phyloP scores from a whole-genome alignment of 345 rosid genomes.

The Tarenaya hassleriana region DNA sequence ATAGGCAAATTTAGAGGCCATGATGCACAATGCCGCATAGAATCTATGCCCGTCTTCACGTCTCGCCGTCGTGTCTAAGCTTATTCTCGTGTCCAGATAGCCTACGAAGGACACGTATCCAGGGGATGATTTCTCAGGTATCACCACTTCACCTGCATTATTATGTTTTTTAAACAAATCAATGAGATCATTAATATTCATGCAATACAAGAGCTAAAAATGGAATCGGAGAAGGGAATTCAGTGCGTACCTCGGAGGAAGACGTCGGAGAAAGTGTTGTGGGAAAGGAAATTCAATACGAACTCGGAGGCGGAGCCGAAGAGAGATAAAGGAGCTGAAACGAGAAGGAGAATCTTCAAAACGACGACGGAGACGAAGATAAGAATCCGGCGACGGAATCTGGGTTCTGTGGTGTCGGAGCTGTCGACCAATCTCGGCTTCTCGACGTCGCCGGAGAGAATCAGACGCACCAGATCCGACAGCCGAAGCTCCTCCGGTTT shows the following conservation, averaged over 20 bases:
- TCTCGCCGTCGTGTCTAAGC: constrained; percentile 37
- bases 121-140: constrained; percentile 40
- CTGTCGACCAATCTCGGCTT: constrained; percentile 41
- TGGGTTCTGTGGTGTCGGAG: constrained; percentile 28
- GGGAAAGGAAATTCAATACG: constrained; percentile 41
- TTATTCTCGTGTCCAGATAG: constrained; percentile 38
- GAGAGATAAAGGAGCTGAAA: constrained; percentile 36
- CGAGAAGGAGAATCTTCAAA: constrained; percentile 36
- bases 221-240: neutral
- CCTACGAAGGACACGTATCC: constrained; percentile 41
- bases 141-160: constrained; percentile 36
- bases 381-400: constrained; percentile 45
- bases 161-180: neutral
- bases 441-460: constrained; percentile 35
- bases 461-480: constrained; percentile 37
- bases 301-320: constrained; percentile 39
- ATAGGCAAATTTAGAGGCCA: constrained; percentile 62
- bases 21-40: constrained; percentile 44
- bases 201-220: neutral
- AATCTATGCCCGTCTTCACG: constrained; percentile 38
- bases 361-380: constrained; percentile 43
- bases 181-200: neutral
- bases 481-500: constrained; percentile 46
- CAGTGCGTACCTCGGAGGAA: constrained; percentile 21
- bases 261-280: constrained; percentile 32